Conservation (phyloP, 1,284 basidiomycete genomes). For the Coniferiporia sulphurascens region DNA sequence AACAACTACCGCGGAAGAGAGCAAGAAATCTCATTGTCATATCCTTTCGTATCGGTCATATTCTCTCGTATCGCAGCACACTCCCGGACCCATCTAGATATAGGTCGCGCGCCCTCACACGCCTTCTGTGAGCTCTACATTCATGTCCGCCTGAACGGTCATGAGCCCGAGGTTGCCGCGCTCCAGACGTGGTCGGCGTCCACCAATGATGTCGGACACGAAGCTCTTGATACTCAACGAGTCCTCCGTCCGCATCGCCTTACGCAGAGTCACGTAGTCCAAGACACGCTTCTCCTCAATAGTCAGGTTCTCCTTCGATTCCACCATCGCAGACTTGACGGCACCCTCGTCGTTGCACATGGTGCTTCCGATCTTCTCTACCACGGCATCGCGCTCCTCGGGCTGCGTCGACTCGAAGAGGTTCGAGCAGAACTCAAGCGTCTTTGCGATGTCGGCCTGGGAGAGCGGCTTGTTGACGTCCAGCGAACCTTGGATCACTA, state of each 20-base stretch:
- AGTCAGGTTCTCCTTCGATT: background rate
- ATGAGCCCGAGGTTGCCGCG: background rate
- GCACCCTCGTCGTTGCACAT: background rate
- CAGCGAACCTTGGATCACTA: constrained; percentile 58
- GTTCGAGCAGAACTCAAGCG: constrained; percentile 37
- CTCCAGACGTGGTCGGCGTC: background rate
- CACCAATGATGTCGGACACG: background rate
- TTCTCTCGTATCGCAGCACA: too few species aligned
- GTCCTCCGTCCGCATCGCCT: background rate
- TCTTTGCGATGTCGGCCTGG: constrained; percentile 58
- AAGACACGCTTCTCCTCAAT: background rate
- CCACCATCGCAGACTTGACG: background rate
- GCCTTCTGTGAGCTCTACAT: too few species aligned
- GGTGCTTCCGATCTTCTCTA: constrained; percentile 15
- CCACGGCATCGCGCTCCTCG: constrained; percentile 31
- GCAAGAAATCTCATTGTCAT: too few species aligned
- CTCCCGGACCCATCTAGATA: too few species aligned
- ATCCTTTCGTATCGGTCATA: too few species aligned
- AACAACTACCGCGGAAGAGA: too few species aligned
- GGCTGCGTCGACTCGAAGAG: constrained; percentile 35
- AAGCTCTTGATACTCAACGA: background rate
- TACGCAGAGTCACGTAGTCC: background rate
- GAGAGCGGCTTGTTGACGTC: constrained; percentile 57
- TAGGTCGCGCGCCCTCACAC: too few species aligned
- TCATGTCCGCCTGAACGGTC: background rate